These are phyloP conservation scores for Quercus parvula DNA, from an alignment of 306 rosid species.

Conservation along the genomic window DNA sequence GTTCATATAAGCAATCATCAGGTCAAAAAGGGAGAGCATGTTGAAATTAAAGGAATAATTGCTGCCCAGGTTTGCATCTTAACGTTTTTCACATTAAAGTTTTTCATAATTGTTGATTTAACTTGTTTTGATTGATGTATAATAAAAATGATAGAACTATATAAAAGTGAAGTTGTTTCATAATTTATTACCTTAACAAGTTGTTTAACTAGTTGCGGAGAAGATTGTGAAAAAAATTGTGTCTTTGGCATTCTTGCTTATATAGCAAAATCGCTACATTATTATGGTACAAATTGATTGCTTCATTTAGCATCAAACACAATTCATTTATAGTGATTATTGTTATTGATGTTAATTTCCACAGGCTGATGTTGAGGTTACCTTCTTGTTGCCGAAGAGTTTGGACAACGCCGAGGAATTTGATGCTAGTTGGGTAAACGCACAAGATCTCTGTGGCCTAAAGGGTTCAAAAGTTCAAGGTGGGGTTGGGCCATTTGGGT, in stretches of 20 bases:
- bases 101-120: too few species aligned
- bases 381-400: conserved; percentile 50
- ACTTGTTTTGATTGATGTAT: too few species aligned
- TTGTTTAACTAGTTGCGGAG: too few species aligned
- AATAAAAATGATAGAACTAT: too few species aligned
- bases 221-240: too few species aligned
- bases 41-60: conserved; percentile 64
- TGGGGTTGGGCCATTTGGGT: conserved; percentile 89
- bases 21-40: conserved; percentile 40
- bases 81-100: too few species aligned
- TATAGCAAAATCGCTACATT: too few species aligned
- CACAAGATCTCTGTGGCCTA: conserved; percentile 48
- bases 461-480: conserved; percentile 59
- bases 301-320: too few species aligned
- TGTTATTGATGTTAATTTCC: background rate
- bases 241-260: background rate
- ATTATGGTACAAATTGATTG: too few species aligned
- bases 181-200: too few species aligned
- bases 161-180: too few species aligned
- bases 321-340: background rate
- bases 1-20: conserved; percentile 28
- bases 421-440: conserved; percentile 63
- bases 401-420: conserved; percentile 70
- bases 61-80: conserved; percentile 58
- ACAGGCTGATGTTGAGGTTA: conserved; percentile 85